Evolutionary conservation across 1,284 basidiomycete genomes (phyloP).

Genomic region (Pulveroboletus sp.): DNA sequence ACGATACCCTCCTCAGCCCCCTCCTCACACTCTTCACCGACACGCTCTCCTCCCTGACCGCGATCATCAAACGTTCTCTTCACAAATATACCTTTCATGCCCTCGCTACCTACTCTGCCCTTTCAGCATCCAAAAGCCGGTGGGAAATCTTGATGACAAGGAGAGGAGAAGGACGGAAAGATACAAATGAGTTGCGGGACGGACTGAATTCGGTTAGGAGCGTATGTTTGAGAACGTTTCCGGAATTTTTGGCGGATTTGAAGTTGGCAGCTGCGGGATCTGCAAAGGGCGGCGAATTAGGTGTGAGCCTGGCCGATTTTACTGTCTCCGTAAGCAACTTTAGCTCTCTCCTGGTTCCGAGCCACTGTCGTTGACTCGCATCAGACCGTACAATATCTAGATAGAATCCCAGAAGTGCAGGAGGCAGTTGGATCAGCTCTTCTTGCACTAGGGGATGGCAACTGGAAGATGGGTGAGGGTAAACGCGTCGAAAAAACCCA

Average conservation of each 20-base stretch:
- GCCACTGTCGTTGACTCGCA: neutral
- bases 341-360: neutral
- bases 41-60: slow-evolving; percentile 58
- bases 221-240: slow-evolving; percentile 73
- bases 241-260: slow-evolving; percentile 74
- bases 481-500: slow-evolving; percentile 52
- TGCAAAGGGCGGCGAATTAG: slow-evolving; percentile 45
- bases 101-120: slow-evolving; percentile 57
- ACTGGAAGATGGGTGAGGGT: slow-evolving; percentile 86
- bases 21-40: slow-evolving; percentile 59
- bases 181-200: slow-evolving; percentile 68
- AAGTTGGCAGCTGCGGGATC: slow-evolving; percentile 51
- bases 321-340: slow-evolving; percentile 47
- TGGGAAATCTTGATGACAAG: slow-evolving; percentile 66
- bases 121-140: slow-evolving; percentile 49
- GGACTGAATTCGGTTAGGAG: slow-evolving; percentile 58
- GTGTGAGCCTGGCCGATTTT: slow-evolving; percentile 62
- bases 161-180: slow-evolving; percentile 38
- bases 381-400: slow-evolving; percentile 66
- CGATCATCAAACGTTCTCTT: slow-evolving; percentile 76
- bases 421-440: slow-evolving; percentile 62
- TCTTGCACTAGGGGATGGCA: slow-evolving; percentile 71
- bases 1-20: slow-evolving; percentile 56
- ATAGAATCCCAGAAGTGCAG: slow-evolving; percentile 63
- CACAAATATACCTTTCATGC: slow-evolving; percentile 83